Conservation (phyloP, 768 basidiomycete genomes). For the Naganishia vishniacii region DNA sequence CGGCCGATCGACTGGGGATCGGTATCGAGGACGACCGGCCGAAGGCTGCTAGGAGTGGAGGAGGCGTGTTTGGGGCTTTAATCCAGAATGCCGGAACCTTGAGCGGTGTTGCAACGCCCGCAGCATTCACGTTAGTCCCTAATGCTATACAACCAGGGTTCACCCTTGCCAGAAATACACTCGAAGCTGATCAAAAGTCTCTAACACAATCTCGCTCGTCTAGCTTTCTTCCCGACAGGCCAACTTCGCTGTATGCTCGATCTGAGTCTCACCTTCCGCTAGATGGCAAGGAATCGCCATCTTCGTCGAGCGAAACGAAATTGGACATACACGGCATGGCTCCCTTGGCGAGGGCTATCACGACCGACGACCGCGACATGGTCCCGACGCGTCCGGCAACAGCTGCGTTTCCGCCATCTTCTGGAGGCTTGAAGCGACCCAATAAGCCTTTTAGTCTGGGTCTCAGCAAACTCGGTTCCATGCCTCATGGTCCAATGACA, state of each 20-base stretch:
- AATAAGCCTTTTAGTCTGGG: slow-evolving; percentile 24
- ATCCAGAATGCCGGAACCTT: slow-evolving; percentile 66
- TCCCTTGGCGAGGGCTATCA: slow-evolving; percentile 9
- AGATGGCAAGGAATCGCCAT: slow-evolving; percentile 21
- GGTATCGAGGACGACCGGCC: slow-evolving; percentile 42
- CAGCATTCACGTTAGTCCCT: slow-evolving; percentile 54
- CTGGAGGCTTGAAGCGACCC: slow-evolving; percentile 3
- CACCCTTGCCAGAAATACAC: slow-evolving; percentile 57
- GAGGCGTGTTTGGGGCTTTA: slow-evolving; percentile 65
- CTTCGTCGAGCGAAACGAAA: slow-evolving; percentile 8
- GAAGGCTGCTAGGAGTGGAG: slow-evolving; percentile 54
- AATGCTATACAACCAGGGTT: slow-evolving; percentile 63
- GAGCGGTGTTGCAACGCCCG: slow-evolving; percentile 52
- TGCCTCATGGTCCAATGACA: slow-evolving; percentile 13
- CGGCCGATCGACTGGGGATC: slow-evolving; percentile 29
- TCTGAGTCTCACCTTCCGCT: slow-evolving; percentile 15
- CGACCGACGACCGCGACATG: slow-evolving; percentile 20
- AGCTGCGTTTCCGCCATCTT: neutral
- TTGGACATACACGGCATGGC: neutral
- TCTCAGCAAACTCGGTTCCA: slow-evolving; percentile 4
- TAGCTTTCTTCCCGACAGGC: neutral
- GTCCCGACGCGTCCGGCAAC: neutral
- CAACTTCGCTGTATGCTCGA: slow-evolving; percentile 21
- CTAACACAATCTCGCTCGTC: neutral
- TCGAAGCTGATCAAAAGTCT: slow-evolving; percentile 29